phyloP scores from a whole-genome alignment of 139 green algal genomes.

The Chlorella sp. region DNA sequence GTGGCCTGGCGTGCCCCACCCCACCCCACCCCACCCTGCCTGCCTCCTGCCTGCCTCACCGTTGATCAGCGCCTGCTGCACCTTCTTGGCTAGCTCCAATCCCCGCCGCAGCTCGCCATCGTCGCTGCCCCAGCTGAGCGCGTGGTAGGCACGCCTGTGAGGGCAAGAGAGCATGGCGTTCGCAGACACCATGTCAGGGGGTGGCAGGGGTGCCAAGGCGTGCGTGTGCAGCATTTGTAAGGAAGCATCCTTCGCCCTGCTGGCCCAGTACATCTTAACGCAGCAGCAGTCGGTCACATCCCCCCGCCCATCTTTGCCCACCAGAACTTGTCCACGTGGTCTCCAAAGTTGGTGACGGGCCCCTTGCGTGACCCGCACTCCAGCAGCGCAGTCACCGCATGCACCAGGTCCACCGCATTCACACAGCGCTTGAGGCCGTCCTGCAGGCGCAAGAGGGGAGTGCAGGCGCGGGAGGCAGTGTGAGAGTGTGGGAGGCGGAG shows the following conservation, averaged over 20 bases:
- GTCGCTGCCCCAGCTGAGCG: conserved; percentile 45
- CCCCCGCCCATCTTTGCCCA: neutral
- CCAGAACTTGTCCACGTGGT: conserved; percentile 50
- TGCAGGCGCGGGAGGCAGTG: neutral
- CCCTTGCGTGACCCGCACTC: conserved; percentile 38
- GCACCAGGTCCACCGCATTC: conserved; percentile 64
- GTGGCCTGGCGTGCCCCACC: too few relatives aligned
- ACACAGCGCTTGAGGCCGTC: conserved; percentile 54
- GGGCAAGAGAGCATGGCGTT: too few relatives aligned
- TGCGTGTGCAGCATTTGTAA: too few relatives aligned
- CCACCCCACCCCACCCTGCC: too few relatives aligned
- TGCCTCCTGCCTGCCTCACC: conserved; percentile 22
- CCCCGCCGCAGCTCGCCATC: conserved; percentile 48
- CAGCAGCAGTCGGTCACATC: too few relatives aligned
- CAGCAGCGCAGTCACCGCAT: conserved; percentile 65
- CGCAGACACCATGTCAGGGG: too few relatives aligned
- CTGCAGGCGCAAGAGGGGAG: conserved; percentile 7
- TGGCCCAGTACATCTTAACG: too few relatives aligned
- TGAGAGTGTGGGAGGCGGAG: too few relatives aligned
- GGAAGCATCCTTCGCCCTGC: too few relatives aligned
- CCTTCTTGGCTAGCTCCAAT: conserved; percentile 66
- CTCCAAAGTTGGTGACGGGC: conserved; percentile 10
- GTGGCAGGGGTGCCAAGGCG: too few relatives aligned
- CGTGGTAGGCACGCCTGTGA: conserved; percentile 44
- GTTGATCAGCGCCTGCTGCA: conserved; percentile 67